Evolutionary conservation across 257 asterid genomes (phyloP).

Genomic region (Anisodus tanguticus): DNA sequence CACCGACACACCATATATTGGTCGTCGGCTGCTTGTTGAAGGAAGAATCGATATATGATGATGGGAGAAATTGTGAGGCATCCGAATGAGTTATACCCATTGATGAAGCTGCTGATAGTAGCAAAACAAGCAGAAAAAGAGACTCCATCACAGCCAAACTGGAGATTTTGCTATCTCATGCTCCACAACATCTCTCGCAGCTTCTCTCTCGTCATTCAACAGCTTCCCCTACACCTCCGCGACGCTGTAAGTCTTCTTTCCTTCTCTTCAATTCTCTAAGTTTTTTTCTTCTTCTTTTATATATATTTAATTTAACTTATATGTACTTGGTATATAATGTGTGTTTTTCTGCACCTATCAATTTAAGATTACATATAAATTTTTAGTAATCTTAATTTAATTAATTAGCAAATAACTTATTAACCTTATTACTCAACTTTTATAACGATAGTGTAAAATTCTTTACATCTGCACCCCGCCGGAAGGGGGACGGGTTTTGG

Average conservation of each 20-base stretch:
- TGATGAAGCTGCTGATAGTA: slow-evolving; percentile 76
- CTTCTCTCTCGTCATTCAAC: slow-evolving; percentile 82
- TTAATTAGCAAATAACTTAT: too few relatives aligned
- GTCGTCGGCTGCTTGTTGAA: too few relatives aligned
- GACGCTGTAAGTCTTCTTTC: slow-evolving; percentile 63
- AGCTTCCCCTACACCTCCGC: slow-evolving; percentile 84
- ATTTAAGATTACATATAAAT: too few relatives aligned
- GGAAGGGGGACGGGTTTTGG: too few relatives aligned
- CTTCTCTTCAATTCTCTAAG: not conserved
- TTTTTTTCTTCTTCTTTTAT: not conserved
- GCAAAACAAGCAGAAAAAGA: slow-evolving; percentile 69
- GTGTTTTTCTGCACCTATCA: too few relatives aligned
- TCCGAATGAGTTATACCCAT: slow-evolving; percentile 84
- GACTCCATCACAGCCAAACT: slow-evolving; percentile 81
- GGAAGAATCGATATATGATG: not conserved
- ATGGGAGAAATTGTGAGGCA: slow-evolving; percentile 69
- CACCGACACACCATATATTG: too few relatives aligned
- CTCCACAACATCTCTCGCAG: slow-evolving; percentile 92
- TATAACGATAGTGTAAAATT: too few relatives aligned
- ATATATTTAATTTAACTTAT: too few relatives aligned
- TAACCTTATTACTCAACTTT: too few relatives aligned
- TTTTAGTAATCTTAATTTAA: too few relatives aligned
- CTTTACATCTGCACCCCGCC: too few relatives aligned
- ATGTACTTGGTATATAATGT: too few relatives aligned
- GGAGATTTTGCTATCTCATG: slow-evolving; percentile 82